A percentile compares a stretch with the other conserved stretches of the same genome.
These are phyloP conservation scores for Flammula alnicola DNA, from an alignment of 1,284 basidiomycete species.

Conservation along the genomic window DNA sequence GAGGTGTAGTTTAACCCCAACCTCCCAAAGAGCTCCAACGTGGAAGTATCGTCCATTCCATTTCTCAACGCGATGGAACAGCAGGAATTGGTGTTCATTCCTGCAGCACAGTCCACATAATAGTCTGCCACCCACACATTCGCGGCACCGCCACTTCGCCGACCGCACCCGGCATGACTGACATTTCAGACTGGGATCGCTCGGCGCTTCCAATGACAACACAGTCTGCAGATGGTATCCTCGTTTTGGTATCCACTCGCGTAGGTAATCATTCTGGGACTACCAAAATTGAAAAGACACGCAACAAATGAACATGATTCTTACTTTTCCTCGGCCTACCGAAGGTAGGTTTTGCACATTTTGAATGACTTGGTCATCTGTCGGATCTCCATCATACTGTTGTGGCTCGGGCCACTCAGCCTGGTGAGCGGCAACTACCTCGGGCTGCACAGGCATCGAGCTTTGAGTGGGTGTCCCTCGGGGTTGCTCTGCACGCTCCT, in stretches of 20 bases:
- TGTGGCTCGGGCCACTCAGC: no score
- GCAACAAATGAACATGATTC: no score
- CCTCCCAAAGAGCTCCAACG: conserved; percentile 12
- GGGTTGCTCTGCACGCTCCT: no score
- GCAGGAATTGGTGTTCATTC: background rate
- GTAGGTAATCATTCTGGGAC: background rate
- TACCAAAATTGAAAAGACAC: no score
- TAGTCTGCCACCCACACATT: background rate
- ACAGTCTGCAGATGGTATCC: background rate
- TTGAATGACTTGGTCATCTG: no score
- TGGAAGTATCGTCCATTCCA: conserved; percentile 13
- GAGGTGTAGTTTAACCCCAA: conserved; percentile 10
- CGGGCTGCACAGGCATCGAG: no score
- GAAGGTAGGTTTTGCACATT: no score
- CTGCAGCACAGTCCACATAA: conserved; percentile 1
- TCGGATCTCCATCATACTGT: no score
- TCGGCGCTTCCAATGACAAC: background rate
- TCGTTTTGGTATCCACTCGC: background rate
- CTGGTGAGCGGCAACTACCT: no score
- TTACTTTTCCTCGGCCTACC: no score
- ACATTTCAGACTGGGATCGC: background rate
- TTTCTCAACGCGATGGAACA: conserved; percentile 11
- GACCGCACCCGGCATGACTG: no score
- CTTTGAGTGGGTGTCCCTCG: no score
- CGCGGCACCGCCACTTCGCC: conserved; percentile 1